These are phyloP conservation scores for Heliocybe sulcata DNA, from an alignment of 1,284 basidiomycete species.

Conservation along the genomic window DNA sequence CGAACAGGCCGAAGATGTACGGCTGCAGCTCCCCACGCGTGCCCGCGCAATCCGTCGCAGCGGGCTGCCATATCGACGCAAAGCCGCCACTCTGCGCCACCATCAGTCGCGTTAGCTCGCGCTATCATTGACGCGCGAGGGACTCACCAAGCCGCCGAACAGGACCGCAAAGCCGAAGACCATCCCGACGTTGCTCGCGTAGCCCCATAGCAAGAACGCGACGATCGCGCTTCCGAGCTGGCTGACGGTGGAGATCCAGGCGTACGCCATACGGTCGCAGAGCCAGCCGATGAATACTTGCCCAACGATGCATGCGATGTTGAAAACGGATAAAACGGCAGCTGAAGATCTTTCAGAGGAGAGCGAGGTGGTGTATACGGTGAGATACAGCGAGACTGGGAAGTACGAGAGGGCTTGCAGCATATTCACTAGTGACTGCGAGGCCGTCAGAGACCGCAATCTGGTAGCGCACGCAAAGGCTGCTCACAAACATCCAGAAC, in stretches of 20 bases:
- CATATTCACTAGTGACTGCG: conserved; percentile 11
- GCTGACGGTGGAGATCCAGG: conserved; percentile 19
- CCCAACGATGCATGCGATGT: conserved; percentile 17
- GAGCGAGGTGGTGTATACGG: conserved; percentile 17
- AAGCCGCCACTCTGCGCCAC: conserved; percentile 17
- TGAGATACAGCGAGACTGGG: conserved; percentile 22
- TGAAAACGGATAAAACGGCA: conserved; percentile 19
- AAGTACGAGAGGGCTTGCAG: conserved; percentile 21
- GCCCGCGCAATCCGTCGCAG: conserved; percentile 18
- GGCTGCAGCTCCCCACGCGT: conserved; percentile 16
- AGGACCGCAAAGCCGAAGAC: conserved; percentile 19
- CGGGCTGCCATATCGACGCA: conserved; percentile 19
- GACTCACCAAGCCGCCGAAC: conserved; percentile 11
- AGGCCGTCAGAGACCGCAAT: conserved; percentile 5
- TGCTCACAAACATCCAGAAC: conserved; percentile 18
- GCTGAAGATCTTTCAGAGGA: conserved; percentile 18
- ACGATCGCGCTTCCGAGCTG: conserved; percentile 17
- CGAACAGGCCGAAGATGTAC: conserved; percentile 17
- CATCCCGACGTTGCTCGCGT: conserved; percentile 16
- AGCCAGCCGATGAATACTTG: conserved; percentile 19
- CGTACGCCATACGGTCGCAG: conserved; percentile 18
- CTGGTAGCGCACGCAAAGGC: background rate
- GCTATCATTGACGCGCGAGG: background rate
- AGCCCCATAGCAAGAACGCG: conserved; percentile 21
- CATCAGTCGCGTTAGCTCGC: background rate